Base-by-base conservation (phyloP, 257 asterid species). In the Nicotiana paniculata region DNA sequence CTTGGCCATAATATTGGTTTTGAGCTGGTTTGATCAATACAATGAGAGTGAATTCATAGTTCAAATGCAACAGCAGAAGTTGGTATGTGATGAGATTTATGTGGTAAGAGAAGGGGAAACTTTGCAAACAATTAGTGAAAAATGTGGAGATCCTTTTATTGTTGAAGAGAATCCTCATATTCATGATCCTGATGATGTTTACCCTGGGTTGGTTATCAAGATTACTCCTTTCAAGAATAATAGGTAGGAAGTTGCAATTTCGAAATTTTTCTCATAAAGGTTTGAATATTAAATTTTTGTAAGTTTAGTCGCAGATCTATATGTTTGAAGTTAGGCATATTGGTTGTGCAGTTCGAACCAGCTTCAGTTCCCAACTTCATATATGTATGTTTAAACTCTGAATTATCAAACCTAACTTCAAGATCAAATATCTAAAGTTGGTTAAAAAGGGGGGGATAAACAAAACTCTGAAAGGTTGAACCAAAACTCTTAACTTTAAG, bases 131-230 rank as follows among this genome's bases (percentile, higher is more conserved):
- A 92, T 93, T 1, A 92, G 97, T 67, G 97, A 91, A 0, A 94
- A 90, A 76, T 94, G 97, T 58, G 94, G 94, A 1, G 98, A 94
- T 89, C 97, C 97, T 55, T 94, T 67, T 62, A 94, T 93, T 6
- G 97, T 94, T 1, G 97, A 94, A 87, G 94, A 94, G 90, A 94
- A 94, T 63, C 97, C 98, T 3, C 98, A 94, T 82, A 94, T 94
- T 43, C 93, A 94, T 83, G 98, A 92, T 85, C 97, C 97, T 59
- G 95, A 92, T 83, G 97, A 93, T 86, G 97, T 93, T 81, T 93
- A 90, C 35, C 98, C 98, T 62, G 97, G 98, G 13, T 75, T 93
- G 82, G 93, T 91, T 68, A 90, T 93, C 86, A 93, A 90, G 95
- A 91, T 93, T 79, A 91, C 93, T 1, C 92, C 94, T 81, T 88